Evolutionary conservation across 192 early-diverging fungal species (phyloP).

Genomic region (Phycomyces nitens): DNA sequence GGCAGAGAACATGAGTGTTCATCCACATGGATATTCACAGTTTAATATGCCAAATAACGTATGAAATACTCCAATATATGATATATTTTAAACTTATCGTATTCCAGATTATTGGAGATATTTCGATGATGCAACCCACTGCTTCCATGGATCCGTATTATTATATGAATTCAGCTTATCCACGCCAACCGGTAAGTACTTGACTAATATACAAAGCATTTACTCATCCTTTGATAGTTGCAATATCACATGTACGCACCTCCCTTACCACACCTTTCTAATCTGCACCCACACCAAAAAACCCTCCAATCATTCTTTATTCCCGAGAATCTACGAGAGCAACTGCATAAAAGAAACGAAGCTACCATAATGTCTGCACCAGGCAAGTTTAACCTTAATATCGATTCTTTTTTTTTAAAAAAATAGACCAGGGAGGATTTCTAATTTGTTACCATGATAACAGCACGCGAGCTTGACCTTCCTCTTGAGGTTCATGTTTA

Average conservation of each 20-base stretch:
- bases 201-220: not conserved
- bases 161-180: conserved; percentile 6
- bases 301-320: conserved; percentile 79
- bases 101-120: not conserved
- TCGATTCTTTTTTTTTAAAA: conserved; percentile 13
- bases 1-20: not conserved
- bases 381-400: conserved; percentile 1
- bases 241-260: conserved; percentile 75
- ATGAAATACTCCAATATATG: not conserved
- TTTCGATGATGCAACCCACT: not conserved
- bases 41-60: conserved; percentile 8
- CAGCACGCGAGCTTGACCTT: conserved; percentile 3
- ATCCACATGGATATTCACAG: conserved; percentile 1
- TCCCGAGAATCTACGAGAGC: conserved; percentile 74
- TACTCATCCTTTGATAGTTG: conserved; percentile 39
- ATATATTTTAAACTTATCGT: not conserved
- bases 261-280: conserved; percentile 61
- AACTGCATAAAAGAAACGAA: conserved; percentile 66
- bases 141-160: conserved; percentile 15
- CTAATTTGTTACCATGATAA: not conserved
- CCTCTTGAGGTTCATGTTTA: conserved; percentile 22
- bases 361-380: conserved; percentile 10
- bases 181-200: conserved; percentile 9
- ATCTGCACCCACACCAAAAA: conserved; percentile 69
- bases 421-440: not conserved